These are phyloP conservation scores for Acanthamoeba lenticulata DNA, from an alignment of 208 protist genomes.

Conservation along the genomic window DNA sequence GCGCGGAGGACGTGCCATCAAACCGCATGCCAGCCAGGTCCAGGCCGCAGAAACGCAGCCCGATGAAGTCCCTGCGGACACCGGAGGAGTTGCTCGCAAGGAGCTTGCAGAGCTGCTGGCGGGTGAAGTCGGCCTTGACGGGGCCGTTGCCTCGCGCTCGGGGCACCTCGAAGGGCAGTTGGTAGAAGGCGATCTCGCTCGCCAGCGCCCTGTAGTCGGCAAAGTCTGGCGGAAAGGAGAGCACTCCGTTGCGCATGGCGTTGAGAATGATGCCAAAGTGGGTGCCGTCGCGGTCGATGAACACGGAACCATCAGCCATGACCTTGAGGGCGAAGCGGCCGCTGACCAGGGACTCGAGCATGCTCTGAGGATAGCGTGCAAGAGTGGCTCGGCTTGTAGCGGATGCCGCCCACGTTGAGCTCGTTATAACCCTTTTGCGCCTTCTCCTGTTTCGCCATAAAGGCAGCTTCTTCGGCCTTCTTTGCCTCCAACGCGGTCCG, in stretches of 20 bases:
- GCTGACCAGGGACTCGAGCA: not conserved
- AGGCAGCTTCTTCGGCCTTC: not conserved
- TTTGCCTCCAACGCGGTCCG: not conserved
- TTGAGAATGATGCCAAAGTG: constrained; percentile 34
- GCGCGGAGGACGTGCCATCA: not conserved
- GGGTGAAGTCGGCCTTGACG: not conserved
- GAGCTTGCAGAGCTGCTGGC: not conserved
- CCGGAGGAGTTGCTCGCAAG: not conserved
- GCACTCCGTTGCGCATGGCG: not conserved
- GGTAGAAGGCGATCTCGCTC: not conserved
- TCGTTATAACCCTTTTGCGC: not conserved
- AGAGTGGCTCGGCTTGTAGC: not conserved
- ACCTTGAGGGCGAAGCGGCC: not conserved
- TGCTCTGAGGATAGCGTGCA: not conserved
- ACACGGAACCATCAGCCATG: constrained; percentile 20
- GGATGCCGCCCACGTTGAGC: not conserved
- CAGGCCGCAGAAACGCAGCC: not conserved
- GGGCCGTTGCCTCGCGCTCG: not conserved
- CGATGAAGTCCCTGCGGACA: not conserved
- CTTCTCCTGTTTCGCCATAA: not conserved
- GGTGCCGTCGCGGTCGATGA: constrained; percentile 52
- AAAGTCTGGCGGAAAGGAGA: not conserved
- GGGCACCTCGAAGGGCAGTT: not conserved
- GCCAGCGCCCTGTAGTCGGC: not conserved
- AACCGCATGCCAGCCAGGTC: not conserved